Evolutionary conservation across 108 stramenopile genomes (phyloP).

Genomic region (Nitzschia sp.): DNA sequence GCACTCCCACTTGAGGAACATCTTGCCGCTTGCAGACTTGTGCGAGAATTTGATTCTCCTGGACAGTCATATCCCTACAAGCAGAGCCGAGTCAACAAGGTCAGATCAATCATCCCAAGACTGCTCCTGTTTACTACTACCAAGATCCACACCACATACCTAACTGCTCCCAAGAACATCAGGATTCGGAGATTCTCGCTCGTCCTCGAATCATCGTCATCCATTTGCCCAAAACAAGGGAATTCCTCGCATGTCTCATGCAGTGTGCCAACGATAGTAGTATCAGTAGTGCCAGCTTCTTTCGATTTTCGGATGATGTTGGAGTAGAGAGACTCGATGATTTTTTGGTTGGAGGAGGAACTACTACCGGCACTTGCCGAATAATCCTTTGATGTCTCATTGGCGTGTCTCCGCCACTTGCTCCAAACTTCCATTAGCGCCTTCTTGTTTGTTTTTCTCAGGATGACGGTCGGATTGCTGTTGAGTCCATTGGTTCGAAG

Average conservation of each 20-base stretch:
- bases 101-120: neutral
- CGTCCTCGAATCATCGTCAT: neutral
- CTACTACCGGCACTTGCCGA: neutral
- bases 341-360: neutral
- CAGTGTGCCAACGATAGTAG: constrained; percentile 54
- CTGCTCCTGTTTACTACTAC: neutral
- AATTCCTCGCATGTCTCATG: constrained; percentile 78
- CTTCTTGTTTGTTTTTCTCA: constrained; percentile 65
- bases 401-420: constrained; percentile 24
- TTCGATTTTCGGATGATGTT: neutral
- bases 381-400: neutral
- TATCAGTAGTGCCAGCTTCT: neutral
- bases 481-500: constrained; percentile 61
- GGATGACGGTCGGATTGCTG: constrained; percentile 42
- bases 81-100: neutral
- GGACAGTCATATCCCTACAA: constrained; percentile 57
- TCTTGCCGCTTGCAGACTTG: constrained; percentile 32
- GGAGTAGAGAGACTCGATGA: neutral
- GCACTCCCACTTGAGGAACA: constrained; percentile 54
- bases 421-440: constrained; percentile 47
- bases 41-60: constrained; percentile 50
- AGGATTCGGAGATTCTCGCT: constrained; percentile 25
- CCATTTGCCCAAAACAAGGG: constrained; percentile 48
- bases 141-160: neutral
- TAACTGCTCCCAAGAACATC: constrained; percentile 73